Evolutionary conservation across 1,284 basidiomycete species (phyloP).

Genomic region (Crepidotus sp.): DNA sequence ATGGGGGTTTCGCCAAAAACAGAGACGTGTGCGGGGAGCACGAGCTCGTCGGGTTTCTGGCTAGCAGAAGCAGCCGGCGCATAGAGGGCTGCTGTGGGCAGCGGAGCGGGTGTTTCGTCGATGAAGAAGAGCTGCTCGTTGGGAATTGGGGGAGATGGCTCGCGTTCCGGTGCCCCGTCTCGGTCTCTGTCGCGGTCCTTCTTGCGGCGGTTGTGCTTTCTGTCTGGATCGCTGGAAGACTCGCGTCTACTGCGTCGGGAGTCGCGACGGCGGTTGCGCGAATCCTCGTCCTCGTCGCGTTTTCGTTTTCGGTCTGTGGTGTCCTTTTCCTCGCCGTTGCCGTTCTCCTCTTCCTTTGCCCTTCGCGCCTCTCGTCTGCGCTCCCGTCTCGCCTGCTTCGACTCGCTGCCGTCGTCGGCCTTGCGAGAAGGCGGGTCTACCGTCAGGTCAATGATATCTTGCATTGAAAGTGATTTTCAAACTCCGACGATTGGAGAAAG

Average conservation of each 20-base stretch:
- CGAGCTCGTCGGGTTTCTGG: conserved; percentile 25
- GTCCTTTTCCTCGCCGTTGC: neutral
- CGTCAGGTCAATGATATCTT: conserved; percentile 19
- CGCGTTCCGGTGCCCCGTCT: no score
- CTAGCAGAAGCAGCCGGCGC: conserved; percentile 6
- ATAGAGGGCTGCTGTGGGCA: conserved; percentile 20
- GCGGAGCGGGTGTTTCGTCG: conserved; percentile 35
- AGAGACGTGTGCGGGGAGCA: conserved; percentile 59
- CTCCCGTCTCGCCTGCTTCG: neutral
- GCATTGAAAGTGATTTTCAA: conserved; percentile 1
- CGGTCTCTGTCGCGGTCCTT: neutral
- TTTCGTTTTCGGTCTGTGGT: neutral
- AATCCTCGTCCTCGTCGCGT: neutral
- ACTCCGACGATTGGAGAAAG: no score
- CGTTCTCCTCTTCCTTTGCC: neutral
- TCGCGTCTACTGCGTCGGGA: conserved; percentile 4
- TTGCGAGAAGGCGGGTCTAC: conserved; percentile 1
- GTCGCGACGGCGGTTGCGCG: neutral
- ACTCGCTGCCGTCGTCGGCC: neutral
- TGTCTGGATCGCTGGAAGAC: conserved; percentile 9
- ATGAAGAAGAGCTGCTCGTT: conserved; percentile 39
- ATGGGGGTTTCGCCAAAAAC: conserved; percentile 39
- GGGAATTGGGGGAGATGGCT: neutral
- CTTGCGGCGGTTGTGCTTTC: conserved; percentile 5
- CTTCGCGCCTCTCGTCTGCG: neutral